Percentiles rank a stretch among this genome's conserved stretches.
Evolutionary conservation across 1,139 yeast genomes (phyloP).

Genomic region (Hanseniaspora gamundiae): DNA sequence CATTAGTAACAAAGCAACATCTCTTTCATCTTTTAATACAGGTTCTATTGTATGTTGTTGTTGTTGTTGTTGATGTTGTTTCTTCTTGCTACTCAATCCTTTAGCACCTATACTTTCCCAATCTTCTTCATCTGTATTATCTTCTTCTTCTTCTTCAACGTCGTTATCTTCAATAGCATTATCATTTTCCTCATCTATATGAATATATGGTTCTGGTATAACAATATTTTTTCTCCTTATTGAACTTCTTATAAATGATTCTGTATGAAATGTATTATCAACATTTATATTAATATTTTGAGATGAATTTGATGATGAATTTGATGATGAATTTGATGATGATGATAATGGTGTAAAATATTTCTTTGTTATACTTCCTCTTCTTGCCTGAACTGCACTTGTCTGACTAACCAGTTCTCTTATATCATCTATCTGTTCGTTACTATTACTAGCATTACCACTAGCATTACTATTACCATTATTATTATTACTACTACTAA

Average conservation of each 20-base stretch:
- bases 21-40: slow-evolving; percentile 16
- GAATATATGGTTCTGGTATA: no score
- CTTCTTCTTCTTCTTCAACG: slow-evolving; percentile 11
- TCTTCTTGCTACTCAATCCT: slow-evolving; percentile 31
- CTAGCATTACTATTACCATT: no score
- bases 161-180: slow-evolving; percentile 4
- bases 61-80: slow-evolving; percentile 4
- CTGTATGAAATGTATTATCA: neutral
- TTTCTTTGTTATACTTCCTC: neutral
- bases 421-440: neutral
- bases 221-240: no score
- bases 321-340: no score
- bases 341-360: no score
- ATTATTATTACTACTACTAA: neutral
- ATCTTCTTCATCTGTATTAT: slow-evolving; percentile 86
- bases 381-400: neutral
- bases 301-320: no score
- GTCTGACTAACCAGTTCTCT: neutral
- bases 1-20: slow-evolving; percentile 21
- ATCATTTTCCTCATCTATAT: slow-evolving; percentile 9
- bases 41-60: slow-evolving; percentile 9
- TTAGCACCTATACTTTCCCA: slow-evolving; percentile 87
- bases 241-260: neutral
- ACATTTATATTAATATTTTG: no score
- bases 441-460: neutral